Percentiles rank a stretch among this genome's conserved stretches.
Evolutionary conservation across 2,329 filamentous ascomycete species (phyloP).

Genomic region (Bipolaris oryzae): DNA sequence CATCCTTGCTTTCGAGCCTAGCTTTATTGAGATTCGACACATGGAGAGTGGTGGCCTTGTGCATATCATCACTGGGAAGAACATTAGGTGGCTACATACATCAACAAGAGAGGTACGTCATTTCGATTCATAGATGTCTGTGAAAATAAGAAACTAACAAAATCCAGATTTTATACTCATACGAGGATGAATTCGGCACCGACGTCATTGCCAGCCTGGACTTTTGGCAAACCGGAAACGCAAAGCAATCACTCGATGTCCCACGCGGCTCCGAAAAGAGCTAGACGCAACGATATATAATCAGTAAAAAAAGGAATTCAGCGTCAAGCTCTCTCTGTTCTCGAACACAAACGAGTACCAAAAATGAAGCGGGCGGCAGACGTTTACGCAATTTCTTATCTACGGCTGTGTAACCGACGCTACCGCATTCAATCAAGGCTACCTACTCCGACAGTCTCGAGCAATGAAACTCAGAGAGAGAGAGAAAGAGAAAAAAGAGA

Average conservation of each 20-base stretch:
- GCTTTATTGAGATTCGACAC: constrained; percentile 95
- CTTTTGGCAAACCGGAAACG: constrained; percentile 71
- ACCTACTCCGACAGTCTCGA: not conserved
- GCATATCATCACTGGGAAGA: constrained; percentile 94
- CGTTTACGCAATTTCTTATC: not conserved
- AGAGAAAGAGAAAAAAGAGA: not conserved
- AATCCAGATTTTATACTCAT: constrained; percentile 88
- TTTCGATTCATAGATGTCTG: not conserved
- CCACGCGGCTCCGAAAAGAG: constrained; percentile 36
- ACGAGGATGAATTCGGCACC: constrained; percentile 92
- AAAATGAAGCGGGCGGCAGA: not conserved
- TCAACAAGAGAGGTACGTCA: constrained; percentile 85
- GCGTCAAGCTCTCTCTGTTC: constrained; percentile 10
- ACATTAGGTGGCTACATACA: constrained; percentile 96
- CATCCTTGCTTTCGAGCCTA: constrained; percentile 95
- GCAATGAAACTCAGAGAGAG: not conserved
- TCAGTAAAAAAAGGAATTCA: constrained; percentile 1
- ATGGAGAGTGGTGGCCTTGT: constrained; percentile 91
- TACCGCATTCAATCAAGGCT: not conserved
- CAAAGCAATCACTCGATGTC: constrained; percentile 36
- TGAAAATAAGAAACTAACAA: constrained; percentile 19
- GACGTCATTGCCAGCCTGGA: constrained; percentile 94
- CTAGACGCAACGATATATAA: constrained; percentile 13
- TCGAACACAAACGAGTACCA: constrained; percentile 7
- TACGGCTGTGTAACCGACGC: constrained; percentile 3